Conservation (phyloP, 176 grass and related monocot species). For the Raddia guianensis region DNA sequence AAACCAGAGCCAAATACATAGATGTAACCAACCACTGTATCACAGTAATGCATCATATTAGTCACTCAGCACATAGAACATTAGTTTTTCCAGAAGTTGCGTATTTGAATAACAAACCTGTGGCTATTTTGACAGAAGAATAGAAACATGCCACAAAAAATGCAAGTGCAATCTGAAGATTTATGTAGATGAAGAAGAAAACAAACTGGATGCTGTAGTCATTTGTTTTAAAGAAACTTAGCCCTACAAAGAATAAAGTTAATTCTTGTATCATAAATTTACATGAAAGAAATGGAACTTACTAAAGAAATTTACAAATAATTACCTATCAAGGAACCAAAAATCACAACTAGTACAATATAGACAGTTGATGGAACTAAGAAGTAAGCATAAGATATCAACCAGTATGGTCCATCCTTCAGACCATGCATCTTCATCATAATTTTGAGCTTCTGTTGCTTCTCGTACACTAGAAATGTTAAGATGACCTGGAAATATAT, state of each 20-base stretch:
- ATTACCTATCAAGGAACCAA: constrained; percentile 53
- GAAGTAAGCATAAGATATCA: constrained; percentile 78
- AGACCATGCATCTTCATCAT: too few species aligned
- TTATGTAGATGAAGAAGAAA: constrained; percentile 62
- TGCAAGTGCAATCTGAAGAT: constrained; percentile 70
- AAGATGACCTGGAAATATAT: too few species aligned
- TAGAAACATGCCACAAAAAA: constrained; percentile 60
- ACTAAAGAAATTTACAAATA: neutral
- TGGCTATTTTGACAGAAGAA: constrained; percentile 58
- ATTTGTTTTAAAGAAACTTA: constrained; percentile 64
- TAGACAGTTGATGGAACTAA: constrained; percentile 50
- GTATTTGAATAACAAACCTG: constrained; percentile 53
- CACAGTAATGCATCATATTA: neutral
- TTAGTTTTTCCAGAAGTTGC: constrained; percentile 31
- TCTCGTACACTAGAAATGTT: too few species aligned
- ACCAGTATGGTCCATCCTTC: too few species aligned
- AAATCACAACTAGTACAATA: constrained; percentile 62
- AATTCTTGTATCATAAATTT: constrained; percentile 13
- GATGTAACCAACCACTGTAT: constrained; percentile 68
- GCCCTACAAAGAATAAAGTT: constrained; percentile 50
- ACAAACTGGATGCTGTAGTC: constrained; percentile 56
- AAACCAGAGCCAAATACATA: constrained; percentile 79
- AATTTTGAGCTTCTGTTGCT: too few species aligned
- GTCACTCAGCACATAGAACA: constrained; percentile 14
- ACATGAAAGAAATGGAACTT: too few species aligned